These are phyloP conservation scores for Exutisphaerella laricina DNA, from an alignment of 2,329 filamentous ascomycete genomes.

Conservation along the genomic window DNA sequence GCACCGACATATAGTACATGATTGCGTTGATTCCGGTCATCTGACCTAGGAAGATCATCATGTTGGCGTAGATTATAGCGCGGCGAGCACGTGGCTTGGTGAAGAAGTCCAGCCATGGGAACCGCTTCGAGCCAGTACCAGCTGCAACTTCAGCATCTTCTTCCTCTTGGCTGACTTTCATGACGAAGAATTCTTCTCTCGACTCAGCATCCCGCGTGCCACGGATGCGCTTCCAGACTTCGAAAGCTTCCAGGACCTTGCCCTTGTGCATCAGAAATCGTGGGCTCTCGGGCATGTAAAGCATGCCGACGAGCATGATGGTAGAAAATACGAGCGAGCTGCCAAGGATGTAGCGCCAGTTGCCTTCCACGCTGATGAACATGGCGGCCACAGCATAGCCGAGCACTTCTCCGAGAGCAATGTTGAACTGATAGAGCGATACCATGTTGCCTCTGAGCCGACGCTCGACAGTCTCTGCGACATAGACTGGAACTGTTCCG, in stretches of 20 bases:
- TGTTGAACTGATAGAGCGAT: slow-evolving; percentile 70
- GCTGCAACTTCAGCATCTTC: slow-evolving; percentile 47
- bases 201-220: slow-evolving; percentile 53
- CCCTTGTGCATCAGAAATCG: slow-evolving; percentile 67
- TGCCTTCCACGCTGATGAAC: slow-evolving; percentile 62
- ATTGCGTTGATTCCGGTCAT: slow-evolving; percentile 51
- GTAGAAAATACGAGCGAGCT: slow-evolving; percentile 66
- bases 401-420: slow-evolving; percentile 67
- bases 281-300: slow-evolving; percentile 66
- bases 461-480: slow-evolving; percentile 65
- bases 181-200: slow-evolving; percentile 65
- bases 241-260: slow-evolving; percentile 54
- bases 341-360: slow-evolving; percentile 70
- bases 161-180: slow-evolving; percentile 59
- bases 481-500: slow-evolving; percentile 69
- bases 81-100: slow-evolving; percentile 62
- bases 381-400: slow-evolving; percentile 69
- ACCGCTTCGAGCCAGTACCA: slow-evolving; percentile 50
- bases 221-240: slow-evolving; percentile 68
- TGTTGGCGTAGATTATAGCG: slow-evolving; percentile 61
- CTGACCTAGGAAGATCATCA: slow-evolving; percentile 65
- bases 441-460: slow-evolving; percentile 65
- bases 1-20: slow-evolving; percentile 62
- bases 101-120: slow-evolving; percentile 69
- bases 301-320: slow-evolving; percentile 54